These are phyloP conservation scores for Lachnellula hyalina DNA, from an alignment of 2,329 filamentous ascomycete genomes.

Conservation along the genomic window DNA sequence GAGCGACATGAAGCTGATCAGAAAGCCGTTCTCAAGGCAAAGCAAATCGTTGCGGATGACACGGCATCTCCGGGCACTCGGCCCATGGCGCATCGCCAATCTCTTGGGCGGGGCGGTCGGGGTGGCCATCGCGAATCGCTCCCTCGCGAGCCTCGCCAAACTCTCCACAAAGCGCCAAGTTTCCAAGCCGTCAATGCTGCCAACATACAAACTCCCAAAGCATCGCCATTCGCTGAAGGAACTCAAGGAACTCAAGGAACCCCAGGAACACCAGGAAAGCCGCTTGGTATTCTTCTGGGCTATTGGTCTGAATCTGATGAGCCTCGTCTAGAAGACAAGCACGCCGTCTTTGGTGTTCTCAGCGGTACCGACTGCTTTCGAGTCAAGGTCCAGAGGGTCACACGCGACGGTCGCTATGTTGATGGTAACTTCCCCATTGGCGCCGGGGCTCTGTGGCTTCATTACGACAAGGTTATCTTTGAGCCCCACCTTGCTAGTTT, in stretches of 20 bases:
- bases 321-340: slow-evolving; percentile 43
- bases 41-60: slow-evolving; percentile 20
- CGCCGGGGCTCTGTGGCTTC: slow-evolving; percentile 57
- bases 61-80: slow-evolving; percentile 14
- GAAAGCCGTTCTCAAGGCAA: slow-evolving; percentile 25
- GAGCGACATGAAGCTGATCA: slow-evolving; percentile 18
- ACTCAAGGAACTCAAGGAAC: slow-evolving; percentile 7
- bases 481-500: slow-evolving; percentile 50
- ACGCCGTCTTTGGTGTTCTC: slow-evolving; percentile 58
- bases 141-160: slow-evolving; percentile 14
- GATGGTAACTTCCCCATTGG: slow-evolving; percentile 56
- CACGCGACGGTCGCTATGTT: slow-evolving; percentile 52
- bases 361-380: slow-evolving; percentile 60
- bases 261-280: slow-evolving; percentile 1
- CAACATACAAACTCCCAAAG: slow-evolving; percentile 22
- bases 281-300: slow-evolving; percentile 41
- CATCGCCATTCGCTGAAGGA: slow-evolving; percentile 17
- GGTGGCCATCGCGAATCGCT: slow-evolving; percentile 19
- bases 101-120: slow-evolving; percentile 12
- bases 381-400: slow-evolving; percentile 56
- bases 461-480: slow-evolving; percentile 56
- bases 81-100: slow-evolving; percentile 20
- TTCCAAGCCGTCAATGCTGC: slow-evolving; percentile 26
- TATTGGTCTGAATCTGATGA: slow-evolving; percentile 54
- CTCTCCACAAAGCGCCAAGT: slow-evolving; percentile 21